Evolutionary conservation across 345 rosid species (phyloP), one percentile per base, ranked within the genome.

Genomic region (Mangifera indica): DNA sequence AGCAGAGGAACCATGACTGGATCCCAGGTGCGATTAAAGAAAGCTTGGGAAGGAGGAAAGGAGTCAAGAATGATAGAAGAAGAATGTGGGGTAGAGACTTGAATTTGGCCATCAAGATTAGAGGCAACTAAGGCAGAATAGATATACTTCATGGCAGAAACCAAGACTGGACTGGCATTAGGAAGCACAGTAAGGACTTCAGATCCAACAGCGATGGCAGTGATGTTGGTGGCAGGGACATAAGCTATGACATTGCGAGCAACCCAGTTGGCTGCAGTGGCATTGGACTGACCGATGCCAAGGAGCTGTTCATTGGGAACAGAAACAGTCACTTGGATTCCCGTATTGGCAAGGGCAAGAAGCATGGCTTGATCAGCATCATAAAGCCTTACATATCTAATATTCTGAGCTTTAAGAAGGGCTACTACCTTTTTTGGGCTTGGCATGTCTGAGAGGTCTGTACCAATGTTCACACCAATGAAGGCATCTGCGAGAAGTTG

Each of bases 31-130:
- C 89, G 90, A 76, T 96, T 96, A 78, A 96, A 96, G 89, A 96
- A 96, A 45, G 99, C 98, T 77, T 96, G 98, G 46, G 99, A 96
- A 63, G 99, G 99, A 53, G 99, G 99, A 78, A 96, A 96, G 2
- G 99, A 90, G 73, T 96, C 96, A 10, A 96, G 87, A 74, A 96
- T 96, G 44, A 93, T 91, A 53, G 93, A 82, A 5, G 99, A 93
- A 5, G 99, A 82, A n/a, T 88, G 97, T 0, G 99, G 96, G 0
- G 95, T 91, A 0, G 99, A 91, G 60, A 96, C 97, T 84, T 93
- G 93, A 55, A 96, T 86, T 75, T 81, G 92, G 62, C 84, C 72
- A 76, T 96, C 95, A 0, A 96, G 97, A 77, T 96, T 96, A 34
- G 98, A 84, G 2, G 97, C 97, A 51, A 96, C 86, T 2, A 96